phyloP scores from a whole-genome alignment of 2,329 filamentous ascomycete species.

The Alternaria sp. region DNA sequence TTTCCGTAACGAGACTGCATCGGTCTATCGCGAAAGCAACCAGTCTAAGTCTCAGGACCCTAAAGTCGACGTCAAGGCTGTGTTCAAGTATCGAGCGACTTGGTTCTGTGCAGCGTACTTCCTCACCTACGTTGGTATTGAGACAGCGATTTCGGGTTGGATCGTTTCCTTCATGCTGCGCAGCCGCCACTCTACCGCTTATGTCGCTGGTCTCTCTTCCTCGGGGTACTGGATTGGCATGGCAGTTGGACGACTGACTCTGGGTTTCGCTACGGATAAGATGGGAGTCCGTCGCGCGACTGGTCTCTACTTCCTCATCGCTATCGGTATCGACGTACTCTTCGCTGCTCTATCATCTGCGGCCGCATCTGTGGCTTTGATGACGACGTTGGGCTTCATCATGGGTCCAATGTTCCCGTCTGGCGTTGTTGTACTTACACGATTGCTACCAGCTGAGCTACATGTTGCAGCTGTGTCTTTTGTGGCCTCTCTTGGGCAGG shows the following conservation, averaged over 20 bases:
- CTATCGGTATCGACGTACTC: constrained; percentile 23
- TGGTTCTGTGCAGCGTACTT: constrained; percentile 54
- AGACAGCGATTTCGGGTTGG: constrained; percentile 56
- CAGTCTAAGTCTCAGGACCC: constrained; percentile 7
- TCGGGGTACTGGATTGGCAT: constrained; percentile 56
- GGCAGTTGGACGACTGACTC: constrained; percentile 46
- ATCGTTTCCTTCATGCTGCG: constrained; percentile 55
- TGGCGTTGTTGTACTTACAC: constrained; percentile 48
- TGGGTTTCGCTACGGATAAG: constrained; percentile 37
- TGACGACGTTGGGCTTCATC: constrained; percentile 48
- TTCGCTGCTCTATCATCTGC: constrained; percentile 28
- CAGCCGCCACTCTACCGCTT: constrained; percentile 45
- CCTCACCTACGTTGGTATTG: constrained; percentile 54
- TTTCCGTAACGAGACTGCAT: constrained; percentile 48
- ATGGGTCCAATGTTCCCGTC: constrained; percentile 54
- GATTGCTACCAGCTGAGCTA: constrained; percentile 47
- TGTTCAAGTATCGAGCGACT: constrained; percentile 45
- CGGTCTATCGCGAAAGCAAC: constrained; percentile 39
- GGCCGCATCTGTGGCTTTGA: constrained; percentile 36
- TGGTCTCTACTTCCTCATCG: constrained; percentile 28
- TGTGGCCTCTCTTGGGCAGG: constrained; percentile 53
- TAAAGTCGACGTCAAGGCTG: constrained; percentile 15
- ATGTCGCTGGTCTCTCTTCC: constrained; percentile 50
- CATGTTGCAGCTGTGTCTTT: constrained; percentile 55
- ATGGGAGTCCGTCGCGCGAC: constrained; percentile 37